Evolutionary conservation across 1,284 basidiomycete species (phyloP).

Genomic region (Boletus subluridellus): DNA sequence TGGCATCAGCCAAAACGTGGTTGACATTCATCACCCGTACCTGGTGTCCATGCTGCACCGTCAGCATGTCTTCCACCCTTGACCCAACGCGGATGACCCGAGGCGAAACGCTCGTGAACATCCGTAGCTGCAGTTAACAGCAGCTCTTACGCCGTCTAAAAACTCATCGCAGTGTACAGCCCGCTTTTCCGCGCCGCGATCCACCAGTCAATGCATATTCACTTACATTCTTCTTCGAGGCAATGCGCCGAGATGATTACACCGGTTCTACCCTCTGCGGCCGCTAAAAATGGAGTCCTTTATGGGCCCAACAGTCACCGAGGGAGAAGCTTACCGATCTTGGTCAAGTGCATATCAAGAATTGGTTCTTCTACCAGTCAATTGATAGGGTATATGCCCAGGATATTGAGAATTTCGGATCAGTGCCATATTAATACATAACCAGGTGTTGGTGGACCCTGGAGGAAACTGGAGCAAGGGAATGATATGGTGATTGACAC

Average conservation of each 20-base stretch:
- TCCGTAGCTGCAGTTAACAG: background rate
- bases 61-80: constrained; percentile 11
- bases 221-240: constrained; percentile 1
- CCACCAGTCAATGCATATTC: background rate
- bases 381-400: background rate
- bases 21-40: background rate
- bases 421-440: background rate
- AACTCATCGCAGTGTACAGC: constrained; percentile 11
- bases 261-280: background rate
- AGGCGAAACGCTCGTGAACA: constrained; percentile 5
- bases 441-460: background rate
- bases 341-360: constrained; percentile 6
- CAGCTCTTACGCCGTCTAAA: background rate
- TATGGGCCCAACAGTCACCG: background rate
- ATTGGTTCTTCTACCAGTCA: background rate
- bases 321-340: background rate
- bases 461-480: background rate
- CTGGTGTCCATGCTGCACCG: background rate
- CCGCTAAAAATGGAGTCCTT: background rate
- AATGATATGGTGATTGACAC: background rate
- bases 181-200: background rate
- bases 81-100: constrained; percentile 13
- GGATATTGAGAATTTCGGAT: background rate
- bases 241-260: constrained; percentile 9
- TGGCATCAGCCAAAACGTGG: background rate